phyloP scores from a whole-genome alignment of 1,284 basidiomycete genomes.

The Trichosporon coremiiforme region DNA sequence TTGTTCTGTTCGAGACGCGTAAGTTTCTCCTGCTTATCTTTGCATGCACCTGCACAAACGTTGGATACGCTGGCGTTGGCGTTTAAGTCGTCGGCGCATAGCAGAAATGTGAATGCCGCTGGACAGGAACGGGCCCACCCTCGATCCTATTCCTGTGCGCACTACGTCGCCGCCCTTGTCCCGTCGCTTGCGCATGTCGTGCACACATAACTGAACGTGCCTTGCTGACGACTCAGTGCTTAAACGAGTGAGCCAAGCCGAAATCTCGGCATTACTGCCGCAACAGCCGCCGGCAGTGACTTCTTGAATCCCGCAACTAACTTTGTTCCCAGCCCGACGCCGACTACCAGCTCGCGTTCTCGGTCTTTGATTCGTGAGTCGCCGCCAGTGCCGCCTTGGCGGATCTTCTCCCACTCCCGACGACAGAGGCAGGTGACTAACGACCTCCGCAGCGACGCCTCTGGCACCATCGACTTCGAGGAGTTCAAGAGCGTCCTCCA shows the following conservation, averaged over 20 bases:
- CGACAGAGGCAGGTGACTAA: slow-evolving; percentile 13
- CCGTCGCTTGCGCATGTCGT: neutral
- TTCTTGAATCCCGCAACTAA: neutral
- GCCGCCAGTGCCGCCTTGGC: neutral
- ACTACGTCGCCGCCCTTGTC: neutral
- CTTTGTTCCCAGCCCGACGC: slow-evolving; percentile 75
- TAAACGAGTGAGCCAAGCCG: slow-evolving; percentile 42
- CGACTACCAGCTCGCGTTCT: slow-evolving; percentile 94
- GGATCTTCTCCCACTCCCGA: neutral
- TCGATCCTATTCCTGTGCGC: neutral
- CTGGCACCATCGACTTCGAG: slow-evolving; percentile 84
- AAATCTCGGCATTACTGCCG: neutral
- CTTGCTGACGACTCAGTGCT: slow-evolving; percentile 39
- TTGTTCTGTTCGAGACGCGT: slow-evolving; percentile 83
- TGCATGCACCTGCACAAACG: too few relatives aligned
- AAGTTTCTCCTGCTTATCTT: slow-evolving; percentile 30
- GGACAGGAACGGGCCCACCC: neutral
- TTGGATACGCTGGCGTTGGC: too few relatives aligned
- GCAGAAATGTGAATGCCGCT: neutral
- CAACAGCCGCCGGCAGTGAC: slow-evolving; percentile 10
- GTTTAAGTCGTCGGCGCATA: neutral
- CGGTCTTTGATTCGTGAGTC: slow-evolving; percentile 89
- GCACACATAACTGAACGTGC: too few relatives aligned
- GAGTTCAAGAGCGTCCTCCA: slow-evolving; percentile 90
- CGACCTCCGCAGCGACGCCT: slow-evolving; percentile 67